Evolutionary conservation across 1,139 yeast genomes (phyloP), one percentile per base, ranked within the genome.

Genomic region (Candida sanyaensis): DNA sequence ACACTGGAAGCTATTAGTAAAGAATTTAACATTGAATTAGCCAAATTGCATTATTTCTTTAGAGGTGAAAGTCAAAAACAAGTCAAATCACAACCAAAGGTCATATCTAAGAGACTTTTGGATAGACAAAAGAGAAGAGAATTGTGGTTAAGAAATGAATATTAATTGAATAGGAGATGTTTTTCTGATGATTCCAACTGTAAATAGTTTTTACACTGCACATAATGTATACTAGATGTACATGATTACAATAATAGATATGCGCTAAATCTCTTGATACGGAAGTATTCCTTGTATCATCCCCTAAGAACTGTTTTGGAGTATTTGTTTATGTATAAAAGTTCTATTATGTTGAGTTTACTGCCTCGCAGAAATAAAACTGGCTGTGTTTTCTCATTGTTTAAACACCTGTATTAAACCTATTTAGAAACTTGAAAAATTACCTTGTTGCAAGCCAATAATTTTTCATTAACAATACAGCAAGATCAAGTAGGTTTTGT

Each of bases 1-100:
- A 83, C 93, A 13, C 78, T 91, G 56, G 77, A 80, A 50, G 81
- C 78, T 28, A 74, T 92, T 50, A 90, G 91, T 29, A 73, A 77
- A 51, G 77, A 85, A 64, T 92, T 80, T 61, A 70, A 63, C 31
- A 63, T 74, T 9, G 62, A 62, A 12, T 13, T 49, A 33, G 11
- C 29, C 2, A 49, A 47, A 43, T 42, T 51, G 24, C 33, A 40
- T 17, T 53, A 52, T n/a, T 58, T 60, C 33, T 53, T 61, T n/a
- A 54, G 53, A 9, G 51, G 50, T 27, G 49, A 51, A 31, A 13
- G 21, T 3, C 23, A 28, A 33, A 33, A 48, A 54, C 24, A 51
- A 49, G 31, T 51, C 55, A 49, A 50, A 56, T 27, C 28, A 37
- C 31, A 10, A 43, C 32, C 29, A 21, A 12, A 27, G 32, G 36